phyloP scores from a whole-genome alignment of 2,329 filamentous ascomycete species.

The Diaporthe sp. region DNA sequence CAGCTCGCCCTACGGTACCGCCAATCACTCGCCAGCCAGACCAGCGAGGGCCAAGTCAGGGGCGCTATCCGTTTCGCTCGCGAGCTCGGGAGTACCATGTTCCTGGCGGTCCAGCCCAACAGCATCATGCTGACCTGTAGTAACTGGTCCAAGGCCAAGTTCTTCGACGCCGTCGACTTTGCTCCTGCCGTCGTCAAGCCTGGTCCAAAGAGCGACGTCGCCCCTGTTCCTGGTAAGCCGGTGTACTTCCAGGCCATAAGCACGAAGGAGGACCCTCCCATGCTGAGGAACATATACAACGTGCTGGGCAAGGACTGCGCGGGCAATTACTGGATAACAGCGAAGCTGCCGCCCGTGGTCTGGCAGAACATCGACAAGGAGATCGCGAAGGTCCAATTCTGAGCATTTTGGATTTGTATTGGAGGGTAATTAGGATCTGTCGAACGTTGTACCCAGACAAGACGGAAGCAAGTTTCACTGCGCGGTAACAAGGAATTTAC shows the following conservation, averaged over 20 bases:
- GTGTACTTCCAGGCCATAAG: conserved; percentile 25
- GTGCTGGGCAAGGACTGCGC: conserved; percentile 32
- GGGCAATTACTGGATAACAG: conserved; percentile 34
- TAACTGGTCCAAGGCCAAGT: conserved; percentile 47
- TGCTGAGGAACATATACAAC: conserved; percentile 28
- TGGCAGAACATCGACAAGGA: conserved; percentile 30
- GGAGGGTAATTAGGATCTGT: neutral
- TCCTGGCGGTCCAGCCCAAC: conserved; percentile 12
- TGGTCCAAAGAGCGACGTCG: neutral
- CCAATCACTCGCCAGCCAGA: conserved; percentile 38
- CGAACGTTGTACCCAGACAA: neutral
- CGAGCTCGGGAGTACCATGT: neutral
- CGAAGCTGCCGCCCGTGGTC: conserved; percentile 27
- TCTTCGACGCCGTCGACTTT: conserved; percentile 53
- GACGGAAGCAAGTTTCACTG: neutral
- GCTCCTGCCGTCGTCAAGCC: conserved; percentile 44
- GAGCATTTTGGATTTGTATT: neutral
- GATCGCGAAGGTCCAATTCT: neutral
- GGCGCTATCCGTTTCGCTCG: conserved; percentile 36
- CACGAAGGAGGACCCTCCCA: conserved; percentile 20
- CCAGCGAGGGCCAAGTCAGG: conserved; percentile 38
- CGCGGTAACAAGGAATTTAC: neutral
- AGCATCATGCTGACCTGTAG: conserved; percentile 34
- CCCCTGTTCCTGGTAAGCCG: conserved; percentile 17
- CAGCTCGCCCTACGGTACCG: conserved; percentile 39